These are phyloP conservation scores for Dichomitus squalens DNA, from an alignment of 1,284 basidiomycete genomes.

Conservation along the genomic window DNA sequence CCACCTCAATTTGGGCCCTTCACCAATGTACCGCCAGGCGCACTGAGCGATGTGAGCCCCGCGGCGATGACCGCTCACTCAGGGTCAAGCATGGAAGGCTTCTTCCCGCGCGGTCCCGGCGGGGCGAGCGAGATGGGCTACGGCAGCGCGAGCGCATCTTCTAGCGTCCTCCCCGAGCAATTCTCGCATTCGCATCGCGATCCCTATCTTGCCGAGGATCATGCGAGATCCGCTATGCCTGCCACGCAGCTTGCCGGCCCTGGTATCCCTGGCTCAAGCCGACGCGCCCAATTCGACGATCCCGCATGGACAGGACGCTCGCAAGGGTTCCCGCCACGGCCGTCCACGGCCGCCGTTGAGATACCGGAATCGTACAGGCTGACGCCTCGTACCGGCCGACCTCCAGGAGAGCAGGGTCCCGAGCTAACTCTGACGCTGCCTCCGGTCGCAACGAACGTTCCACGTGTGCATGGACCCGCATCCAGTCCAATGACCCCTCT, in stretches of 20 bases:
- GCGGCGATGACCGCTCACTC: conserved; percentile 10
- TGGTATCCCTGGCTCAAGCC: conserved; percentile 55
- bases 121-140: conserved; percentile 14
- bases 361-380: conserved; percentile 18
- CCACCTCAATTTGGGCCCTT: conserved; percentile 65
- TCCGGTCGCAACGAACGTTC: conserved; percentile 16
- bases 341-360: conserved; percentile 29
- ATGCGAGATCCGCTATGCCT: conserved; percentile 21
- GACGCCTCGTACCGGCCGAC: conserved; percentile 21
- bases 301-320: conserved; percentile 14
- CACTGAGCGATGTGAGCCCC: conserved; percentile 20
- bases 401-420: conserved; percentile 18
- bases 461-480: conserved; percentile 7
- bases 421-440: conserved; percentile 20
- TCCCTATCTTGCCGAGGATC: conserved; percentile 21
- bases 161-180: conserved; percentile 19
- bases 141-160: conserved; percentile 21
- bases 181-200: conserved; percentile 21
- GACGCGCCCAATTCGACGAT: conserved; percentile 20
- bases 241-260: conserved; percentile 53
- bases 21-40: conserved; percentile 41
- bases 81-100: conserved; percentile 14
- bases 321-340: conserved; percentile 21
- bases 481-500: conserved; percentile 13
- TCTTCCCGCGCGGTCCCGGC: conserved; percentile 16